Conservation (phyloP, 225 moss, liverwort and hornwort genomes). For the Climacium dendroides region DNA sequence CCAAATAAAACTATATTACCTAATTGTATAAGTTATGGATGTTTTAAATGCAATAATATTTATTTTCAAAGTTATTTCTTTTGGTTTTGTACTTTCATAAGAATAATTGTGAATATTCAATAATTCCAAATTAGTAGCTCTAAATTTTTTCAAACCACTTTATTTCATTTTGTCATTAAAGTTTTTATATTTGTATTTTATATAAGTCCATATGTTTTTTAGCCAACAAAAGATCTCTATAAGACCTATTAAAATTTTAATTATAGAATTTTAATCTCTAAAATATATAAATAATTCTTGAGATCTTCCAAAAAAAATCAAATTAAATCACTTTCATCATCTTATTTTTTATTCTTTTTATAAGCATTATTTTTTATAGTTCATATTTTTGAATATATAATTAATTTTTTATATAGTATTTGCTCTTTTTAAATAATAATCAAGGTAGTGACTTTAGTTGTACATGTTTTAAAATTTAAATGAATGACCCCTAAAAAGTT, state of each 20-base stretch:
- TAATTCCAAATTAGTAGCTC: not conserved
- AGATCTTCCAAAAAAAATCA: not conserved
- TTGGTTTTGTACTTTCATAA: not conserved
- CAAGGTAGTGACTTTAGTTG: not conserved
- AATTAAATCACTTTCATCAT: not conserved
- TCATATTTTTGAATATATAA: not conserved
- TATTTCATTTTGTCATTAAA: no score
- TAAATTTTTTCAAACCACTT: not conserved
- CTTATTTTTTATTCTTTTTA: no score
- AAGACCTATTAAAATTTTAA: not conserved
- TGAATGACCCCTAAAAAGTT: not conserved
- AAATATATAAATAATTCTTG: not conserved
- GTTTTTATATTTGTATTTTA: not conserved
- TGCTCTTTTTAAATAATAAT: not conserved
- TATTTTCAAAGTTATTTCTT: not conserved
- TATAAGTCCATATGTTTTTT: not conserved
- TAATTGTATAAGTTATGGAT: not conserved
- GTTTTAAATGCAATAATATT: not conserved
- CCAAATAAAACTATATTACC: not conserved
- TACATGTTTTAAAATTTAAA: not conserved
- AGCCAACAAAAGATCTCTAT: no score
- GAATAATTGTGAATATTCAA: not conserved
- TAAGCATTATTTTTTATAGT: fast-evolving
- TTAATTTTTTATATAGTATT: not conserved
- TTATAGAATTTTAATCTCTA: not conserved